These are phyloP conservation scores for Lyophyllum atratum DNA, from an alignment of 768 basidiomycete species.

Conservation along the genomic window DNA sequence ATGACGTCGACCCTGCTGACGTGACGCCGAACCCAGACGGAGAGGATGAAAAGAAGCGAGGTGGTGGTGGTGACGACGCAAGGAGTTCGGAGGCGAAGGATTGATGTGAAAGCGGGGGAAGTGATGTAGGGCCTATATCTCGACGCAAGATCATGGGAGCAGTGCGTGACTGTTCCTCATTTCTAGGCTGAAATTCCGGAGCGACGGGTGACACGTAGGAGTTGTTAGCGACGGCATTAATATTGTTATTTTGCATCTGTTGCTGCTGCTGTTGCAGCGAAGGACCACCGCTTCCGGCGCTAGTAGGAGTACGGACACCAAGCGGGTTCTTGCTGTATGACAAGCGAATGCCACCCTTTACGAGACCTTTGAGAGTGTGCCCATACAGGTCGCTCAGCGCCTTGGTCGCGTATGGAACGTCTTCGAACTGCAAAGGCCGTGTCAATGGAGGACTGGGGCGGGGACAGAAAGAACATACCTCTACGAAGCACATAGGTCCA, in stretches of 20 bases:
- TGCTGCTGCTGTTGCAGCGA: conserved; percentile 40
- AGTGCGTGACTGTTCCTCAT: conserved; percentile 16
- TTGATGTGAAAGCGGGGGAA: conserved; percentile 22
- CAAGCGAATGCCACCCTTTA: conserved; percentile 95
- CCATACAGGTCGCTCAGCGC: conserved; percentile 93
- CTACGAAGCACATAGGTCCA: conserved; percentile 99
- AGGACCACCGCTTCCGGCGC: conserved; percentile 42
- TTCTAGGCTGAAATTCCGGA: conserved; percentile 19
- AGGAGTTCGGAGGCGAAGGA: conserved; percentile 33
- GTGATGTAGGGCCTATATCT: conserved; percentile 19
- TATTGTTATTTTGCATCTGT: conserved; percentile 32
- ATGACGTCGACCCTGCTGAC: conserved; percentile 26
- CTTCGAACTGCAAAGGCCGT: conserved; percentile 70
- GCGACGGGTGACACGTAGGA: conserved; percentile 11
- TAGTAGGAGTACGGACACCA: conserved; percentile 84
- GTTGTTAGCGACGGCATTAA: conserved; percentile 10
- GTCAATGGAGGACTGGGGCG: conserved; percentile 7
- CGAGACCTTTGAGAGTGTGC: conserved; percentile 83
- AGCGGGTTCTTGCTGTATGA: conserved; percentile 98
- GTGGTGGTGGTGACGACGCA: conserved; percentile 45
- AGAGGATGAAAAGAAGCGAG: conserved; percentile 43
- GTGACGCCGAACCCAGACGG: conserved; percentile 27
- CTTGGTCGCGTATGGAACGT: conserved; percentile 79
- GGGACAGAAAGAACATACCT: conserved; percentile 50
- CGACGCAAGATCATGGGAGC: conserved; percentile 23